phyloP scores from a whole-genome alignment of 306 rosid genomes.

The Prunus mira region DNA sequence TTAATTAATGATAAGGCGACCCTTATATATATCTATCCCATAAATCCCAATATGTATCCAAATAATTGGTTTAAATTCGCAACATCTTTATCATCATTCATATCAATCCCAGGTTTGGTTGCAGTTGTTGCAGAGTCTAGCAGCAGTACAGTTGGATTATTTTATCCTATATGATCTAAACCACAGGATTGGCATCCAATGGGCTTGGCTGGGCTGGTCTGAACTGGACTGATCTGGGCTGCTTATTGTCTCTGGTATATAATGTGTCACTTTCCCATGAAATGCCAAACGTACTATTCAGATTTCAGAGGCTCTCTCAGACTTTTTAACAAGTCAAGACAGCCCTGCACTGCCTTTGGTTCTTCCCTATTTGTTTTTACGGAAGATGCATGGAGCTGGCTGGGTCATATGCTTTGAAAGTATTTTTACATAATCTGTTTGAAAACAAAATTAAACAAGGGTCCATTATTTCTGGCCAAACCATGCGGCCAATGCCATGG shows the following conservation, averaged over 20 bases:
- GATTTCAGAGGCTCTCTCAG: background rate
- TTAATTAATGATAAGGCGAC: slow-evolving; percentile 40
- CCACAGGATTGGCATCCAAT: slow-evolving; percentile 30
- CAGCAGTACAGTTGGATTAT: background rate
- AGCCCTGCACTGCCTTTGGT: background rate
- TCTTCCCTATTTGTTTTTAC: background rate
- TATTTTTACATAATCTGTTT: background rate
- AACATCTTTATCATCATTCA: background rate
- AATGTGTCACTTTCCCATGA: slow-evolving; percentile 34
- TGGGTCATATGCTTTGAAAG: too few relatives aligned
- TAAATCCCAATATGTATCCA: background rate
- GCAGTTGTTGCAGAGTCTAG: background rate
- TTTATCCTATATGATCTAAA: background rate
- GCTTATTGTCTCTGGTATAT: background rate
- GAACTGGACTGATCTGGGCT: slow-evolving; percentile 17
- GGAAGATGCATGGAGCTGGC: background rate
- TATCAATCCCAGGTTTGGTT: background rate
- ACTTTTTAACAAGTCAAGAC: background rate
- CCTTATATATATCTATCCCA: too few relatives aligned
- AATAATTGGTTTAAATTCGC: background rate
- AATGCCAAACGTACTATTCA: slow-evolving; percentile 27
- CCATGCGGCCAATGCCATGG: background rate
- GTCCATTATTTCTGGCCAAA: background rate
- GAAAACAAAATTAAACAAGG: background rate
- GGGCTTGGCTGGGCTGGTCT: slow-evolving; percentile 31